These are phyloP conservation scores for Bullera alba DNA, from an alignment of 768 basidiomycete genomes.

Conservation along the genomic window DNA sequence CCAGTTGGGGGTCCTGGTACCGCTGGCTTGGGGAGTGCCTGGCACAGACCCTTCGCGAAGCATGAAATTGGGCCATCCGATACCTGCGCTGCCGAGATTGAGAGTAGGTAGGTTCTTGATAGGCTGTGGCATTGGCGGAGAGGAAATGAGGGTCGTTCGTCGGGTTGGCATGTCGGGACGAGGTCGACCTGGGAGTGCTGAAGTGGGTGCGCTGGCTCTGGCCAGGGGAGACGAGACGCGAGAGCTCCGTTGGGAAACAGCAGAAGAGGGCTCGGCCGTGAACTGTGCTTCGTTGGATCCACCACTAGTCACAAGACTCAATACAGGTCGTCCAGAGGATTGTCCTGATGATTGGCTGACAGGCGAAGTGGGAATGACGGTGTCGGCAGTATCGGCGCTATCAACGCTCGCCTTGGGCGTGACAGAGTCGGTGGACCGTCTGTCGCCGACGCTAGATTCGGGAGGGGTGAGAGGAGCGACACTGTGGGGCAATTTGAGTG, in stretches of 20 bases:
- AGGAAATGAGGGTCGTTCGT: conserved; percentile 33
- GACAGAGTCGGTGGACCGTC: too few relatives aligned
- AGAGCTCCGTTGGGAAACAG: background rate
- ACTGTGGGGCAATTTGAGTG: too few relatives aligned
- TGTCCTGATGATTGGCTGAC: too few relatives aligned
- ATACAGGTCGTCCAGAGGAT: background rate
- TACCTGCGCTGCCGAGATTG: too few relatives aligned
- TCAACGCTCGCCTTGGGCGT: too few relatives aligned
- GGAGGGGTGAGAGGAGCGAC: too few relatives aligned
- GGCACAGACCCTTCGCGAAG: conserved; percentile 7
- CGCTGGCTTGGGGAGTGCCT: conserved; percentile 20
- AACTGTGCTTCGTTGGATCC: background rate
- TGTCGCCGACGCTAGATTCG: too few relatives aligned
- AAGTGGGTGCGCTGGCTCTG: background rate
- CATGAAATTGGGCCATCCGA: conserved; percentile 25
- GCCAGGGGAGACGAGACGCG: background rate
- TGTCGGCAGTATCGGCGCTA: too few relatives aligned
- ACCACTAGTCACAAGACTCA: background rate
- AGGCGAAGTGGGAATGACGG: too few relatives aligned
- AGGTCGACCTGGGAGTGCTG: conserved; percentile 9
- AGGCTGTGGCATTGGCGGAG: conserved; percentile 42
- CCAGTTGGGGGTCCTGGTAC: conserved; percentile 17
- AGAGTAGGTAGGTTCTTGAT: conserved; percentile 46
- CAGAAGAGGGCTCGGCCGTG: background rate
- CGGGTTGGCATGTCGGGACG: conserved; percentile 30